phyloP scores from a whole-genome alignment of 768 basidiomycete species.

The Lentinus tigrinus region DNA sequence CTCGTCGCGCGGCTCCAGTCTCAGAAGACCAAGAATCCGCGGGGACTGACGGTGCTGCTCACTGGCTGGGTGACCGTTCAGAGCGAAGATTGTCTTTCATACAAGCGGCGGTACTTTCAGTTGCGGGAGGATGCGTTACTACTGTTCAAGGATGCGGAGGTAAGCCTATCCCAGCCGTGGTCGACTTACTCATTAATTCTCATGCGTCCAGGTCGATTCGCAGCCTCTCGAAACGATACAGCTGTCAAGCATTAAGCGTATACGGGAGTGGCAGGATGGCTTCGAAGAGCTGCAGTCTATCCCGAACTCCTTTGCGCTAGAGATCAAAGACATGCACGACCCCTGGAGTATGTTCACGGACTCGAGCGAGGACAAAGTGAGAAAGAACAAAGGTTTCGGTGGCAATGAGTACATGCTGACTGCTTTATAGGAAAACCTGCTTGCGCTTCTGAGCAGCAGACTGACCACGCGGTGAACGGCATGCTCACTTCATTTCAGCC shows the following conservation, averaged over 20 bases:
- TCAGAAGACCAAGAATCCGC: constrained; percentile 9
- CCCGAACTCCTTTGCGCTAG: constrained; percentile 33
- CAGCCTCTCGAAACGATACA: constrained; percentile 22
- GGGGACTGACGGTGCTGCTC: constrained; percentile 12
- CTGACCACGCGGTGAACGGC: constrained; percentile 7
- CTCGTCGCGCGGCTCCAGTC: constrained; percentile 17
- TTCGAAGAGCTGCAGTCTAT: constrained; percentile 31
- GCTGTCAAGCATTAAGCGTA: constrained; percentile 21
- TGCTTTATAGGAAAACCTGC: constrained; percentile 12
- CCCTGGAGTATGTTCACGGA: constrained; percentile 29
- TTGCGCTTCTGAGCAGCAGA: constrained; percentile 17
- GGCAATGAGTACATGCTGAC: background rate
- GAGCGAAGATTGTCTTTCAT: constrained; percentile 24
- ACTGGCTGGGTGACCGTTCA: constrained; percentile 34
- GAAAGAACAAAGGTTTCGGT: background rate
- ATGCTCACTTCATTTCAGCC: background rate
- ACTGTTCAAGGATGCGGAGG: constrained; percentile 31
- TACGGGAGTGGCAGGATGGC: constrained; percentile 29
- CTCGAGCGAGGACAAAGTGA: constrained; percentile 20
- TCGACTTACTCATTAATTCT: background rate
- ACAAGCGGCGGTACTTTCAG: constrained; percentile 33
- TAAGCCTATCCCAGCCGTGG: constrained; percentile 5
- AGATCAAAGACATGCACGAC: constrained; percentile 23
- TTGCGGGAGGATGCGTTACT: constrained; percentile 23
- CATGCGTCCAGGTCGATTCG: constrained; percentile 19